These are phyloP conservation scores for Aspergillus kassunensis DNA, from an alignment of 495 filamentous ascomycete species.

Conservation along the genomic window DNA sequence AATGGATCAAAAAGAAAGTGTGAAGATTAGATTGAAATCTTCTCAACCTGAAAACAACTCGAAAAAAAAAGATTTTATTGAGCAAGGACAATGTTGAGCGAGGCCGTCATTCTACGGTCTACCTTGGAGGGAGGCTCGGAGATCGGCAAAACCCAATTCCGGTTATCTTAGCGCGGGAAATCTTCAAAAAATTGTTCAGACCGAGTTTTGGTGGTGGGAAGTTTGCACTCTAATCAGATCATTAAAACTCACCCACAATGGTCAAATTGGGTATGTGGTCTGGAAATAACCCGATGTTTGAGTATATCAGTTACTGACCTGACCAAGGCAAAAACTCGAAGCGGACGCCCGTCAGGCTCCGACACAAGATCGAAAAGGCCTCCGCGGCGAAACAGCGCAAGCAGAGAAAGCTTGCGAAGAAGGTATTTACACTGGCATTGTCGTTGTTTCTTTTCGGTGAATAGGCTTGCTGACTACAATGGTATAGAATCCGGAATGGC, in stretches of 20 bases:
- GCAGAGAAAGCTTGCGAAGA: slow-evolving; percentile 79
- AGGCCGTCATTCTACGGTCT: background rate
- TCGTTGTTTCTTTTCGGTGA: background rate
- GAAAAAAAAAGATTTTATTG: no score
- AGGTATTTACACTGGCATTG: slow-evolving; percentile 36
- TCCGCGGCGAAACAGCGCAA: slow-evolving; percentile 88
- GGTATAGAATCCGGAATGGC: slow-evolving; percentile 85
- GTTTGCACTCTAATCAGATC: slow-evolving; percentile 4
- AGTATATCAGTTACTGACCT: background rate
- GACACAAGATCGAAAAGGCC: slow-evolving; percentile 95
- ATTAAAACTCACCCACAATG: slow-evolving; percentile 33
- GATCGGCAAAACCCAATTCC: slow-evolving; percentile 39
- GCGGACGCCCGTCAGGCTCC: slow-evolving; percentile 77
- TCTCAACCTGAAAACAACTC: no score
- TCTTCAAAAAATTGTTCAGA: slow-evolving; percentile 31
- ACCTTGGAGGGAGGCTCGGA: slow-evolving; percentile 23
- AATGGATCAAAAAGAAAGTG: no score
- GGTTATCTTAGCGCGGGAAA: slow-evolving; percentile 44
- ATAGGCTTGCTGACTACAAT: slow-evolving; percentile 5
- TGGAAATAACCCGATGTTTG: slow-evolving; percentile 5
- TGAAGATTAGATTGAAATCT: no score
- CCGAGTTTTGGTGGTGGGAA: slow-evolving; percentile 7
- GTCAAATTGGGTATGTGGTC: slow-evolving; percentile 46
- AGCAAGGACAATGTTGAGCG: no score
- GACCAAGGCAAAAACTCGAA: slow-evolving; percentile 85